phyloP scores from a whole-genome alignment of 2,329 filamentous ascomycete species.

The Hypoxylon sp. region DNA sequence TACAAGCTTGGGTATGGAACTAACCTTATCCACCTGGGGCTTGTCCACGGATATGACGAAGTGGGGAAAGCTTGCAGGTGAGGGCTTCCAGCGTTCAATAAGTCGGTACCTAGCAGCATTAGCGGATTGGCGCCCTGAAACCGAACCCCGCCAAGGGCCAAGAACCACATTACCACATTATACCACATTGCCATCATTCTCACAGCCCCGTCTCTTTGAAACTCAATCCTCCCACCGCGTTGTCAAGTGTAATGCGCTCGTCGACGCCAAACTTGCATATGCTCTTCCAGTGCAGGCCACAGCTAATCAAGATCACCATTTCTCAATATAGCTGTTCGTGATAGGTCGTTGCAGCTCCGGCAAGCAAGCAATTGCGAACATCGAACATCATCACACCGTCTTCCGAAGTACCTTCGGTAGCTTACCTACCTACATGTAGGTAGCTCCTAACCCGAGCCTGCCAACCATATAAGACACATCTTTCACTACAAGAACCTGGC shows the following conservation, averaged over 20 bases:
- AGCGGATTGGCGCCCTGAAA: constrained; percentile 51
- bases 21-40: background rate
- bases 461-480: constrained; percentile 15
- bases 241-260: constrained; percentile 34
- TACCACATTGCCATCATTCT: constrained; percentile 16
- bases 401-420: constrained; percentile 3
- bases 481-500: constrained; percentile 12
- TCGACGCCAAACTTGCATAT: constrained; percentile 22
- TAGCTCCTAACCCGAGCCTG: constrained; percentile 8
- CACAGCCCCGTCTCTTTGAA: constrained; percentile 35
- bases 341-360: constrained; percentile 11
- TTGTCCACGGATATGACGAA: constrained; percentile 9
- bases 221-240: constrained; percentile 33
- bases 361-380: constrained; percentile 20
- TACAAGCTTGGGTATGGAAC: background rate
- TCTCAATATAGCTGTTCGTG: constrained; percentile 1
- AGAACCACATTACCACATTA: constrained; percentile 33
- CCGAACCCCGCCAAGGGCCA: constrained; percentile 52
- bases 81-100: constrained; percentile 12
- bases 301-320: constrained; percentile 1
- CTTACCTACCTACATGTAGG: constrained; percentile 13
- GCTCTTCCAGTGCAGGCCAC: constrained; percentile 9
- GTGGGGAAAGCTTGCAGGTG: constrained; percentile 23
- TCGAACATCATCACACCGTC: constrained; percentile 10
- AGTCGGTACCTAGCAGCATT: constrained; percentile 37